phyloP scores from a whole-genome alignment of 1,139 yeast species.

The Tardiomyces blankii region DNA sequence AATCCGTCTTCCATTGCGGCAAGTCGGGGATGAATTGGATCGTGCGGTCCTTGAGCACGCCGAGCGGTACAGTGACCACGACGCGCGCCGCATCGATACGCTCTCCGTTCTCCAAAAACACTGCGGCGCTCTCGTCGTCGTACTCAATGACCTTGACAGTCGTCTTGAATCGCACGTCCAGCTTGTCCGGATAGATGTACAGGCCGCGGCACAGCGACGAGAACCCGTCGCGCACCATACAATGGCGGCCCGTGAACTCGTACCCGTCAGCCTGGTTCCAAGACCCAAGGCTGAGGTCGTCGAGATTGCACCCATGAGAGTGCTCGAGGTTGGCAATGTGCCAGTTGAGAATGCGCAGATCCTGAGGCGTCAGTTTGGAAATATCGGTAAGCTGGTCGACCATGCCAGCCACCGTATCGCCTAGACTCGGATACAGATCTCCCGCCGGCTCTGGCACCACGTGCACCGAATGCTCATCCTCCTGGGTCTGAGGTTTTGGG shows the following conservation, averaged over 20 bases:
- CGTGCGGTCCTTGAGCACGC: slow-evolving; percentile 29
- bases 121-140: slow-evolving; percentile 20
- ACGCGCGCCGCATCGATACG: slow-evolving; percentile 29
- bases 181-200: slow-evolving; percentile 28
- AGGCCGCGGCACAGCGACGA: slow-evolving; percentile 28
- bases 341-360: slow-evolving; percentile 30
- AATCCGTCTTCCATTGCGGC: slow-evolving; percentile 32
- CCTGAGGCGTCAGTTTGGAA: slow-evolving; percentile 25
- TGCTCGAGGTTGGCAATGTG: slow-evolving; percentile 33
- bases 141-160: slow-evolving; percentile 30
- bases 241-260: slow-evolving; percentile 30
- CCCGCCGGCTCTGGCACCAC: slow-evolving; percentile 29
- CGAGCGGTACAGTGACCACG: slow-evolving; percentile 32
- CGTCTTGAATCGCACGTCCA: slow-evolving; percentile 31
- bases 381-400: slow-evolving; percentile 22
- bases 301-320: slow-evolving; percentile 26
- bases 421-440: slow-evolving; percentile 26
- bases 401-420: slow-evolving; percentile 27
- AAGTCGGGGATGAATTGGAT: slow-evolving; percentile 33
- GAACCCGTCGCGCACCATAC: slow-evolving; percentile 29
- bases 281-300: slow-evolving; percentile 26
- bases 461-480: slow-evolving; percentile 13
- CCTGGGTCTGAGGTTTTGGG: slow-evolving; percentile 11
- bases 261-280: slow-evolving; percentile 35
- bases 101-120: slow-evolving; percentile 31